Conservation (phyloP, 148 eudicot genomes). For the Dysphania ambrosioides region DNA sequence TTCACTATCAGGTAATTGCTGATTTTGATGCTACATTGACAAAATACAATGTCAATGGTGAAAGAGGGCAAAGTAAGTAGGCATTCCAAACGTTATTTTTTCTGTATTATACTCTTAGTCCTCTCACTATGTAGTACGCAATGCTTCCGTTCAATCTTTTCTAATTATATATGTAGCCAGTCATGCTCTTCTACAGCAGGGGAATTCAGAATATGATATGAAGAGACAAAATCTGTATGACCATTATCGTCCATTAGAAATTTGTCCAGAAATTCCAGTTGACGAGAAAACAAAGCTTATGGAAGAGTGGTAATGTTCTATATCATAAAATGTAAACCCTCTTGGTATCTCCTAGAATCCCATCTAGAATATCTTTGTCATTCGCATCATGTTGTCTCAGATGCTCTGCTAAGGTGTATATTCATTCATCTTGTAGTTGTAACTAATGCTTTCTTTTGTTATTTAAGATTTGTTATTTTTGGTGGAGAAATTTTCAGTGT, state of each 20-base stretch:
- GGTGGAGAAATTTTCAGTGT: too few relatives aligned
- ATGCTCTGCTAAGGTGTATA: background rate
- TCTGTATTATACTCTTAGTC: background rate
- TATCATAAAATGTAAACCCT: background rate
- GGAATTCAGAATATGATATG: conserved; percentile 61
- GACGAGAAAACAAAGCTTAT: conserved; percentile 83
- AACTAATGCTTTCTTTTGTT: too few relatives aligned
- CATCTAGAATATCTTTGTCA: background rate
- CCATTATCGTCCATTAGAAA: conserved; percentile 81
- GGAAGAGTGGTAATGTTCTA: conserved; percentile 78
- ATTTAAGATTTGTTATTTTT: too few relatives aligned
- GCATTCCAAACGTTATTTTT: conserved; percentile 3
- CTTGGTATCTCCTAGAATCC: background rate
- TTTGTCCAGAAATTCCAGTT: conserved; percentile 73
- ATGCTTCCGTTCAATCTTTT: conserved; percentile 19
- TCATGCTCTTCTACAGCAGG: conserved; percentile 87
- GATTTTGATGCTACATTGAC: conserved; percentile 91
- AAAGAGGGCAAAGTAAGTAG: conserved; percentile 74
- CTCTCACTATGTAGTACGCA: background rate
- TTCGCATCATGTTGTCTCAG: background rate
- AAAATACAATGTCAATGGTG: conserved; percentile 67
- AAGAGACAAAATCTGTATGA: conserved; percentile 76
- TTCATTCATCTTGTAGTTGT: too few relatives aligned
- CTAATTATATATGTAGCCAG: conserved; percentile 55
- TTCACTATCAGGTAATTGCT: conserved; percentile 65